Evolutionary conservation across 176 grass and related monocot species (phyloP), one percentile per base, ranked within the genome.

Genomic region (Eragrostis curvula): DNA sequence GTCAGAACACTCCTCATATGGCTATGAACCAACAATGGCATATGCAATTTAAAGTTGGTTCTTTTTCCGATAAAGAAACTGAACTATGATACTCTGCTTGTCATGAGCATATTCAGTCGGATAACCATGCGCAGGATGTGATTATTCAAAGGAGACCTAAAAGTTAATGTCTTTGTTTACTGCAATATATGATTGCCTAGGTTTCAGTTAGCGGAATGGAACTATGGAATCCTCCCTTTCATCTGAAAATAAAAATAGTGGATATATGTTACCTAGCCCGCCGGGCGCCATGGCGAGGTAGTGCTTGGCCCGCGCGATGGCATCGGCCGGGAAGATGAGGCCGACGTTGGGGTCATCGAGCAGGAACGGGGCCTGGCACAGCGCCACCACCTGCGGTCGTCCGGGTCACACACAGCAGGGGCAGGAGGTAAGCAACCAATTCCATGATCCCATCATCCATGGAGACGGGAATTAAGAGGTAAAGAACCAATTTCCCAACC

Each of bases 331-430:
- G 87, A 99, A 99, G 13, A 99, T 73, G 86, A 99, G 89, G 21
- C 87, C 89, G 59, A 99, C 87, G 87, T 96, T 87, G 68, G 97
- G 97, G 83, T 99, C 97, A 62, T 99, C 97, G 25, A 99, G 91
- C 53, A 99, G 75, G 56, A 99, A 99, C 24, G 97, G 97, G 11
- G 97, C 97, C 89, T 96, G 97, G 69, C 97, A 99, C 57, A 99
- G 86, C 74, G 97, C 97, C 67, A 99, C 79, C 68, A 99, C 97
- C 96, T 99, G 82, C 50, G 0, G 32, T 36, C 32, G 32, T 36
- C 32, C 32, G 32, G 32, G 32, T 36, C 32, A 36, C 32, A 3
- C 60, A 63, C 12, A 63, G 57, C 23, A 60, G 57, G 61, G 61
- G 9, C 20, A 5, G 13, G 27, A 15, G 60, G 60, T 63, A 40